Conservation (phyloP, 345 rosid genomes). For the Ailanthus altissimus region DNA sequence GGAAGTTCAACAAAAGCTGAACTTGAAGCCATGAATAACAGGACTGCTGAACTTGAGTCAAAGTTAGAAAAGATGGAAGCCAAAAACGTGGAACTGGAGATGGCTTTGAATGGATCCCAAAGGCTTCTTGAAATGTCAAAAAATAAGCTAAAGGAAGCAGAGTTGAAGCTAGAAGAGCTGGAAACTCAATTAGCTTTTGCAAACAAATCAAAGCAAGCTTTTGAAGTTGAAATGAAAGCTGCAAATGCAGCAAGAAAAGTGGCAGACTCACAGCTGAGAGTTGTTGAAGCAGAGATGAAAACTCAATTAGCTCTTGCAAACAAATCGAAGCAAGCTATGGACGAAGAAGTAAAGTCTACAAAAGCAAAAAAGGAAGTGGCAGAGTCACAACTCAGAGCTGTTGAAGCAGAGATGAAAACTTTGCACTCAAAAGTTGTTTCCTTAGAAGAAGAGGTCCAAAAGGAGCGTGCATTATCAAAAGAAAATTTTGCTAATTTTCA, state of each 20-base stretch:
- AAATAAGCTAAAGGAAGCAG: conserved; percentile 46
- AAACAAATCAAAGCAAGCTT: conserved; percentile 48
- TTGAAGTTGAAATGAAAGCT: conserved; percentile 46
- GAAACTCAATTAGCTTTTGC: conserved; percentile 43
- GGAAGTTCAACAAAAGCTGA: conserved; percentile 45
- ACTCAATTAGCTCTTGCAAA: conserved; percentile 41
- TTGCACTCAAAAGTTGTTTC: conserved; percentile 47
- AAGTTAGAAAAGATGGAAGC: conserved; percentile 55
- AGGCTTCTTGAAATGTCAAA: conserved; percentile 47
- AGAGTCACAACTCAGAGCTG: conserved; percentile 55
- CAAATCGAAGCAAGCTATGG: conserved; percentile 49
- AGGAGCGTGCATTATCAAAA: conserved; percentile 34
- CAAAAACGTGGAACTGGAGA: conserved; percentile 53
- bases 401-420: conserved; percentile 49
- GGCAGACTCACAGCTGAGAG: conserved; percentile 54
- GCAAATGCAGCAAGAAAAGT: conserved; percentile 43
- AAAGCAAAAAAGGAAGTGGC: conserved; percentile 40
- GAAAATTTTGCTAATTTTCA: conserved; percentile 36
- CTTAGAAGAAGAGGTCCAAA: conserved; percentile 40
- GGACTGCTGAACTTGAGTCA: conserved; percentile 63
- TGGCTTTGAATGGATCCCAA: conserved; percentile 48
- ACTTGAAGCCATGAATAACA: conserved; percentile 45
- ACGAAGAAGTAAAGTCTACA: conserved; percentile 46
- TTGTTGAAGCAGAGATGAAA: conserved; percentile 50
- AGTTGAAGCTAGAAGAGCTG: conserved; percentile 43